These are phyloP conservation scores for Botryosphaeria dothidea DNA, from an alignment of 2,329 filamentous ascomycete species.

Conservation along the genomic window DNA sequence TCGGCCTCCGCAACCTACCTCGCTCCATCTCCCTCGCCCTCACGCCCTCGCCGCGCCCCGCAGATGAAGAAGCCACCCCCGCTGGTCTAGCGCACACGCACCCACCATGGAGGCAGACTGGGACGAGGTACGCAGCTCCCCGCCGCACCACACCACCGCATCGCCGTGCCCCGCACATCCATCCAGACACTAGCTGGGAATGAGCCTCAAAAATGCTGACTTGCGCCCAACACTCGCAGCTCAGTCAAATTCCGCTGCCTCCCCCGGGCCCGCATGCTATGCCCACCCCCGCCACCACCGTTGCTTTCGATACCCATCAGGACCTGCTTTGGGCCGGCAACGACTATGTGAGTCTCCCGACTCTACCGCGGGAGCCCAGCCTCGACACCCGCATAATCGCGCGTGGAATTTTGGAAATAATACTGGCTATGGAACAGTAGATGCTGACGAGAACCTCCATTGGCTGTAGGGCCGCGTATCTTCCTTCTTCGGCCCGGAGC, in stretches of 20 bases:
- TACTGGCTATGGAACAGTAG: background rate
- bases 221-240: conserved; percentile 49
- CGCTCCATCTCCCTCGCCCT: background rate
- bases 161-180: background rate
- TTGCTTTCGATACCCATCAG: conserved; percentile 86
- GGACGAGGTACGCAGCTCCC: conserved; percentile 45
- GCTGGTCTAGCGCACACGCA: conserved; percentile 4
- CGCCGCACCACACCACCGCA: background rate
- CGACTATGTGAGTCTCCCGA: conserved; percentile 67
- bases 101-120: conserved; percentile 53
- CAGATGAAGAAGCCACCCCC: conserved; percentile 18
- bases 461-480: conserved; percentile 74
- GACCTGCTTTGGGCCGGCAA: conserved; percentile 94
- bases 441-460: conserved; percentile 1
- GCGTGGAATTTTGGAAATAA: background rate
- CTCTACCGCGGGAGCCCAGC: background rate
- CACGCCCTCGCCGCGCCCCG: background rate
- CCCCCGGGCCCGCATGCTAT: conserved; percentile 70
- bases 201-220: background rate
- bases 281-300: conserved; percentile 71
- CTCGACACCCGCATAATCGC: background rate
- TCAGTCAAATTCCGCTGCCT: conserved; percentile 79
- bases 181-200: background rate
- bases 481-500: conserved; percentile 82
- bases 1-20: background rate